phyloP scores from a whole-genome alignment of 2,329 filamentous ascomycete species.

The Botrytis tulipae region DNA sequence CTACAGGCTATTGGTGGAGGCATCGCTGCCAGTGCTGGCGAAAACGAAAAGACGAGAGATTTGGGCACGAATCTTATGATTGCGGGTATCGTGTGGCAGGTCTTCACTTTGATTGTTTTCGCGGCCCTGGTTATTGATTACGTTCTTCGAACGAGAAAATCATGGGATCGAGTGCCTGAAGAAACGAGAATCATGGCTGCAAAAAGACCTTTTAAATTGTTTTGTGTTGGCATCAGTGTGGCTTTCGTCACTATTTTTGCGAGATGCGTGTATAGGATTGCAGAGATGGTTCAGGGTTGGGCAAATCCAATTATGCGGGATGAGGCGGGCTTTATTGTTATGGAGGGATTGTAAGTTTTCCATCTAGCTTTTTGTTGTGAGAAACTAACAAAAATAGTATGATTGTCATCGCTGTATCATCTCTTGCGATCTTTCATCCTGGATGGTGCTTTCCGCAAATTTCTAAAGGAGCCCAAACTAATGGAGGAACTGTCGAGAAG shows the following conservation, averaged over 20 bases:
- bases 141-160: slow-evolving; percentile 39
- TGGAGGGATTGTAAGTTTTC: slow-evolving; percentile 51
- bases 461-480: neutral
- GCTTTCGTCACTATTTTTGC: slow-evolving; percentile 28
- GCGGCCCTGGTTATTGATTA: slow-evolving; percentile 51
- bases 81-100: slow-evolving; percentile 42
- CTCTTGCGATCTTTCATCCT: slow-evolving; percentile 49
- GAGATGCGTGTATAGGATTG: slow-evolving; percentile 41
- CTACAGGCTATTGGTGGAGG: slow-evolving; percentile 58
- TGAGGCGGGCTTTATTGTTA: slow-evolving; percentile 56
- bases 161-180: slow-evolving; percentile 24
- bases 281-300: slow-evolving; percentile 64
- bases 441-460: slow-evolving; percentile 28
- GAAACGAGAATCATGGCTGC: slow-evolving; percentile 21
- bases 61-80: slow-evolving; percentile 40
- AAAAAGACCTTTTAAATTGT: slow-evolving; percentile 25
- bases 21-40: slow-evolving; percentile 42
- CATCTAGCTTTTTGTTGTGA: neutral
- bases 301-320: slow-evolving; percentile 63
- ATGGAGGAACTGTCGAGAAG: neutral
- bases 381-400: slow-evolving; percentile 35
- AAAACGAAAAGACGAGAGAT: slow-evolving; percentile 21
- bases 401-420: slow-evolving; percentile 47
- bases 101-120: slow-evolving; percentile 39
- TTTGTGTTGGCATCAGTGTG: slow-evolving; percentile 24